Base-by-base conservation (phyloP, 2,329 filamentous ascomycete genomes). In the Penicillium brasilianum region DNA sequence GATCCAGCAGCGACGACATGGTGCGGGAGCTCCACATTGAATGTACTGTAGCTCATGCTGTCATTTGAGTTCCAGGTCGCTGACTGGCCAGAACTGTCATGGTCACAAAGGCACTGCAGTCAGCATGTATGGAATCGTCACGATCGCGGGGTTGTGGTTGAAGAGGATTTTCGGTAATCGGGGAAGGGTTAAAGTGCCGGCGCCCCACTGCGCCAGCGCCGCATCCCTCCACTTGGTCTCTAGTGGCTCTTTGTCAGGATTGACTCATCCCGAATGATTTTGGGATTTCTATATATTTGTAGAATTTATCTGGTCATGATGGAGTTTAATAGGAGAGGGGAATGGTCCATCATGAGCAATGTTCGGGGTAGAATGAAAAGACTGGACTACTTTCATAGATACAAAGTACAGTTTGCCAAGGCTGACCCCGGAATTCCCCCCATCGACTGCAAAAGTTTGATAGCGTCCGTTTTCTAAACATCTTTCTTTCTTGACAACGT, bases 1-100 rank as follows among this genome's bases (percentile, higher is more conserved):
- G 58, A 39, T 65, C 69, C 48, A 71, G 37, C 20, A 59, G 53
- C 16, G 56, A 63, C 32, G 66, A 70, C 44, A 76, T 71, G 54
- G 8, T 44, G 52, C 30, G 37, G 41, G 14, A 13, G 25, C 18
- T 34, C 39, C 53, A 56, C 53, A 25, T n/a, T 28, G 25, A 6
- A 6, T 18, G 51, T n/a, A n/a, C n/a, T n/a, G 51, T 20, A 36
- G 22, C 51, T 54, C 53, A 36, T 22, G 13, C 41, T 71, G 58
- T 57, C 58, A 59, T 39, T 30, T 30, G 36, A 37, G 48, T 53
- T 4, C 34, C 39, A 13, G n/a, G 18, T 22, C 39, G 18, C 2
- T 13, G 9, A 13, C 18, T 13, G 39, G 18, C 11, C 10, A 2
- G 10, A 11, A 11, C 8, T 20, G 39, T 22, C 9, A 1, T 13